Conservation (phyloP, 2,329 filamentous ascomycete species). For the Thelonectria rubi region DNA sequence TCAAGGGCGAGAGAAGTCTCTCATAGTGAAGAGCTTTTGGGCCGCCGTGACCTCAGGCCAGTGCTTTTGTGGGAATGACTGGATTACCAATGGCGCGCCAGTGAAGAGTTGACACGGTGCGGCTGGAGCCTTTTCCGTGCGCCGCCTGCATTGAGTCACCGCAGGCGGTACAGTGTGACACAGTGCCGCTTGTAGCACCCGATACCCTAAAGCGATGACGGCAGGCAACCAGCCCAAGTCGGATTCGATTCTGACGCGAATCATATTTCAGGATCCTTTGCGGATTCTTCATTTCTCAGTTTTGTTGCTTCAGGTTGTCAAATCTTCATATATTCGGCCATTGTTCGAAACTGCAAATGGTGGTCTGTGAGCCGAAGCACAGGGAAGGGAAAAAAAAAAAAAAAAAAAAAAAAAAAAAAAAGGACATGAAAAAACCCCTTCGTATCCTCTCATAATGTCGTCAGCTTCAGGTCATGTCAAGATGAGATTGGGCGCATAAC, state of each 20-base stretch:
- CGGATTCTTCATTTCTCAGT: background rate
- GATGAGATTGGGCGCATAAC: background rate
- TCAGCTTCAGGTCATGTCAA: background rate
- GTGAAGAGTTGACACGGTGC: slow-evolving; percentile 3
- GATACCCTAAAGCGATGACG: background rate
- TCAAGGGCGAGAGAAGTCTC: background rate
- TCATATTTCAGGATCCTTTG: too few relatives aligned
- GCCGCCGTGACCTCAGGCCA: slow-evolving; percentile 7
- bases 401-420: too few relatives aligned
- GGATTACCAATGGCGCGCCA: slow-evolving; percentile 14
- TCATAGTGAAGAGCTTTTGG: background rate
- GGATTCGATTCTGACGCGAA: too few relatives aligned
- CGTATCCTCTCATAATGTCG: background rate
- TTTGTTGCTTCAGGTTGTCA: background rate
- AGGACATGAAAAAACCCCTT: background rate
- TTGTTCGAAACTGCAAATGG: background rate
- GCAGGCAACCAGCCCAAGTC: background rate
- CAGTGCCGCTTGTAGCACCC: background rate
- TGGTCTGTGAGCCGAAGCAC: background rate
- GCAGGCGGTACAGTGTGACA: background rate
- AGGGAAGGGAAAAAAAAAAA: too few relatives aligned
- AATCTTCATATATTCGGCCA: background rate
- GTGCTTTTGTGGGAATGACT: slow-evolving; percentile 18
- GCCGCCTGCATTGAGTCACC: background rate
- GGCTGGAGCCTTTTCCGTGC: background rate